Evolutionary conservation across 2,329 filamentous ascomycete species (phyloP), one percentile per base, ranked within the genome.

Genomic region (Neofusicoccum cordaticola): DNA sequence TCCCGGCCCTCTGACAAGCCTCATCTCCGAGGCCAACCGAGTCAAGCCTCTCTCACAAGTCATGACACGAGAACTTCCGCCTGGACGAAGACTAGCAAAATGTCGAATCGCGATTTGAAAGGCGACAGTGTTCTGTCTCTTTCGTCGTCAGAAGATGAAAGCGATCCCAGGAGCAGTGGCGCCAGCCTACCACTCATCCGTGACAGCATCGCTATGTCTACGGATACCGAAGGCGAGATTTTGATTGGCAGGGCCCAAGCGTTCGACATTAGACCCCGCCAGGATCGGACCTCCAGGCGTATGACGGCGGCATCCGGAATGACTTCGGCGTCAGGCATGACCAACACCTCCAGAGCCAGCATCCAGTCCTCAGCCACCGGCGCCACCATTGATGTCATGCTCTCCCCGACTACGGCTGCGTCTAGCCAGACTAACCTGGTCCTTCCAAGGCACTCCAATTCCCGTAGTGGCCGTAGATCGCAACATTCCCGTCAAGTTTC

Each of bases 311-410:
- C 45, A 4, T 48, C 45, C 27, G 47, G 53, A 11, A 34, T 39
- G 69, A 22, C 19, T 22, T 22, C 47, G 3, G 45, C 45, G 2
- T 48, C 45, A 12, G 47, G 53, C 4, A 34, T 39, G 69, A 63
- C 51, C 31, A 39, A 68, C 6, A 41, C 69, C 31, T 76, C 72
- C 1, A 70, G 70, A n/a, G 70, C 71, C 17, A 78, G 75, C 62
- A 70, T 73, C 19, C 65, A 70, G 8, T 73, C 72, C 1, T 76
- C 74, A 7, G 76, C 75, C 15, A 74, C 68, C 63, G 73, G 74
- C 17, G 74, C 74, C 9, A 77, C 76, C 1, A 77, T 78, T n/a
- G 75, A 78, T 57, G 70, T 78, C 31, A 77, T 77, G 73, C 76
- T 77, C 50, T 70, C 72, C 2, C 74, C 76, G 12, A 53, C 62